Evolutionary conservation across 768 basidiomycete species (phyloP).

Genomic region (Hebeloma cylindrosporum): DNA sequence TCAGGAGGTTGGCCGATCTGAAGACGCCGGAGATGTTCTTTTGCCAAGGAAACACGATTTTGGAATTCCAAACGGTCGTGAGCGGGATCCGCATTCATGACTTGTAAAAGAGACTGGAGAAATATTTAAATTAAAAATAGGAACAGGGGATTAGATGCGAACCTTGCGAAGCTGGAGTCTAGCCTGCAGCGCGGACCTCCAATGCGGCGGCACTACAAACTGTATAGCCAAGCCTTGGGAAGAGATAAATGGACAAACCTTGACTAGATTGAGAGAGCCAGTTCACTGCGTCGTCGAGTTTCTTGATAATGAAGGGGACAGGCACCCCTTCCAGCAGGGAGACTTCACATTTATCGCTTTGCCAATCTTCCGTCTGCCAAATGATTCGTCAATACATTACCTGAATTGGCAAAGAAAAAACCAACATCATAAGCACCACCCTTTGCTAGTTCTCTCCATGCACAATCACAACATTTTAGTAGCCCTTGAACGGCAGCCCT

Average conservation of each 20-base stretch:
- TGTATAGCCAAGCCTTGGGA: not conserved
- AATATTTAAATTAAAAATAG: not conserved
- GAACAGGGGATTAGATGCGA: constrained; percentile 2
- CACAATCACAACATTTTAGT: constrained; percentile 79
- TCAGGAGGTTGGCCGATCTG: constrained; percentile 36
- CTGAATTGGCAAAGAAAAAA: constrained; percentile 18
- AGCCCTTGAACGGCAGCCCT: constrained; percentile 65
- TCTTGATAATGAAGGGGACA: constrained; percentile 48
- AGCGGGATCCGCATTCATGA: constrained; percentile 44
- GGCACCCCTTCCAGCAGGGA: constrained; percentile 66
- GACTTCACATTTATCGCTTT: constrained; percentile 85
- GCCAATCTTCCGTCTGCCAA: constrained; percentile 81
- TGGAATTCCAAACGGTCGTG: constrained; percentile 37
- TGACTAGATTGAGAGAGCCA: constrained; percentile 56
- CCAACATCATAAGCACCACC: constrained; percentile 77
- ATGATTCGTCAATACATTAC: constrained; percentile 10
- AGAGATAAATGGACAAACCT: constrained; percentile 31
- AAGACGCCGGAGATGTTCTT: constrained; percentile 41
- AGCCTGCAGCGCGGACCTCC: constrained; percentile 51
- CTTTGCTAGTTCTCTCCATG: constrained; percentile 80
- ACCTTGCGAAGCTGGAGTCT: constrained; percentile 64
- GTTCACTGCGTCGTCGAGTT: constrained; percentile 57
- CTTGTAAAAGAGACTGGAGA: constrained; percentile 47
- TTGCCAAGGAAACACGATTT: constrained; percentile 39
- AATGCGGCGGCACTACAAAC: constrained; percentile 41